Evolutionary conservation across 352 stramenopile species (phyloP).

Genomic region (Globisporangium polare): DNA sequence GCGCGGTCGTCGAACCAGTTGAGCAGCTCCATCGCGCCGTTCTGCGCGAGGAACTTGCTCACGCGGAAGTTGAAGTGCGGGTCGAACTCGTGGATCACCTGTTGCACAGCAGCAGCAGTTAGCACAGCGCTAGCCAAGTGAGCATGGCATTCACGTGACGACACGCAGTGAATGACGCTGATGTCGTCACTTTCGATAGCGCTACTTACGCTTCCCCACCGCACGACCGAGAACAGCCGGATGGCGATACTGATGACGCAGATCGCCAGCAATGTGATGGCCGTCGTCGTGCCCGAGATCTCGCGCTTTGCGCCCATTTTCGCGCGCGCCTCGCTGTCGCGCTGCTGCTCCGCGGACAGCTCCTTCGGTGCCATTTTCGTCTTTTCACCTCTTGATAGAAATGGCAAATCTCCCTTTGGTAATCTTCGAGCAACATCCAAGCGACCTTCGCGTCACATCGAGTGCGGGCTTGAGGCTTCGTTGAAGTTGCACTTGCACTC

Average conservation of each 20-base stretch:
- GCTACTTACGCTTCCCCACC: constrained; percentile 82
- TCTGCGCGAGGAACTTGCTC: constrained; percentile 92
- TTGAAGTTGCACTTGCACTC: constrained; percentile 20
- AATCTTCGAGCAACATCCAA: constrained; percentile 14
- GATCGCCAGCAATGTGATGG: constrained; percentile 70
- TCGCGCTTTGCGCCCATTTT: neutral
- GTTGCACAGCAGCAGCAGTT: neutral
- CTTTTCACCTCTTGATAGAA: neutral
- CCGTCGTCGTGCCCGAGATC: constrained; percentile 28
- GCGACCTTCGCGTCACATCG: constrained; percentile 40
- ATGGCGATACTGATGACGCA: constrained; percentile 88
- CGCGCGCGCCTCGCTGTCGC: neutral
- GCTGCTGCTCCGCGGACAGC: neutral
- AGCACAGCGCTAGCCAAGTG: neutral
- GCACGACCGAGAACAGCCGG: constrained; percentile 89
- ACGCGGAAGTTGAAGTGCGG: constrained; percentile 99
- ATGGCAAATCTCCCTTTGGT: constrained; percentile 1
- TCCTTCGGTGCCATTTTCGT: neutral
- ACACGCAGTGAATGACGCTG: neutral
- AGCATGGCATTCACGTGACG: neutral
- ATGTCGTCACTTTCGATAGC: neutral
- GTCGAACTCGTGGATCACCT: constrained; percentile 92
- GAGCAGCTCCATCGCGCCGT: constrained; percentile 92
- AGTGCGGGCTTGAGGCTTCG: constrained; percentile 4
- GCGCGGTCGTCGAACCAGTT: constrained; percentile 98